These are phyloP conservation scores for Alternaria sp. DNA, from an alignment of 2,329 filamentous ascomycete genomes.

Conservation along the genomic window DNA sequence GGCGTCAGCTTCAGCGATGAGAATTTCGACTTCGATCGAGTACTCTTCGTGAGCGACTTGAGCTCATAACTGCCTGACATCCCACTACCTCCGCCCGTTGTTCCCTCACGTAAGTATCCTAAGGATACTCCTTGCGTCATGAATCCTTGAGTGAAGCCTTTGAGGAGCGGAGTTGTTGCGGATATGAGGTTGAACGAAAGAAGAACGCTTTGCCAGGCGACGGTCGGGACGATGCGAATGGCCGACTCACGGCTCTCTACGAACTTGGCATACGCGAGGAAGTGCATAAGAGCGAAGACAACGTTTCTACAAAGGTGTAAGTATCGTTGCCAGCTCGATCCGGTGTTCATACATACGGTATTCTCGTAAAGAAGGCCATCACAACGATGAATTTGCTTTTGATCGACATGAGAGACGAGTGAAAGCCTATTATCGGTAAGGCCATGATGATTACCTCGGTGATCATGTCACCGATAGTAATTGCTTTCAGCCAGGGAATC, in stretches of 20 bases:
- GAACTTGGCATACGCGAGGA: constrained; percentile 2
- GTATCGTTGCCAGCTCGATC: background rate
- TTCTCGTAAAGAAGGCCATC: constrained; percentile 9
- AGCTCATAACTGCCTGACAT: background rate
- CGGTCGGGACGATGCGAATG: constrained; percentile 6
- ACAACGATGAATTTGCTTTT: constrained; percentile 5
- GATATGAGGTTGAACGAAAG: constrained; percentile 10
- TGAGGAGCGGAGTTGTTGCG: constrained; percentile 7
- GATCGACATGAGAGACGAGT: background rate
- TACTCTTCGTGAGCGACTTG: background rate
- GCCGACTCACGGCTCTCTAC: background rate
- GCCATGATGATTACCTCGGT: constrained; percentile 1
- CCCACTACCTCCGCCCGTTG: background rate
- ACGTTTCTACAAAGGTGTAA: background rate
- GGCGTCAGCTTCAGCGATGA: background rate
- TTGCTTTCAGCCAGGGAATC: constrained; percentile 6
- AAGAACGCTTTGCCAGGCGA: constrained; percentile 7
- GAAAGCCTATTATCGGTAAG: constrained; percentile 5
- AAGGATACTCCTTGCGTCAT: constrained; percentile 4
- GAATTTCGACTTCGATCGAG: background rate
- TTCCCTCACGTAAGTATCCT: background rate
- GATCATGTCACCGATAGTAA: background rate
- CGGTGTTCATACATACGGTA: constrained; percentile 2
- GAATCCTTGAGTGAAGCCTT: constrained; percentile 6
- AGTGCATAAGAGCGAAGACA: background rate